Conservation (phyloP, 331 rosid genomes). For the Malus hybrid region DNA sequence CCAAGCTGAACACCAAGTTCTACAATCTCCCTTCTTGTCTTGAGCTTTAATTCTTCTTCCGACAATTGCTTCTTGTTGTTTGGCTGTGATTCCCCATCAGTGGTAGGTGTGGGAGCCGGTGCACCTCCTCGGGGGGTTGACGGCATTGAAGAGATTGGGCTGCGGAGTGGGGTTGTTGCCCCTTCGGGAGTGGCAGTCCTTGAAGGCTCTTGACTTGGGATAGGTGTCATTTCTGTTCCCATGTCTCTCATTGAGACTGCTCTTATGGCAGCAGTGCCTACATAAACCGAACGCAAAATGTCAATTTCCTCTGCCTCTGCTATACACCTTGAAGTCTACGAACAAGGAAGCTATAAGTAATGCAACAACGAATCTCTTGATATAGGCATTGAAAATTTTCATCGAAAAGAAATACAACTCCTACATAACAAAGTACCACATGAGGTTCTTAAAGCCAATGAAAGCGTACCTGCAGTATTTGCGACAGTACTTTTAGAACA, state of each 20-base stretch:
- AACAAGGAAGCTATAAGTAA: neutral
- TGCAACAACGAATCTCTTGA: neutral
- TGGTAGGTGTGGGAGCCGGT: slow-evolving; percentile 62
- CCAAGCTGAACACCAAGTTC: slow-evolving; percentile 96
- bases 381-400: neutral
- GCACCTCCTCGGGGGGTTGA: slow-evolving; percentile 79
- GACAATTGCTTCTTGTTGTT: slow-evolving; percentile 42
- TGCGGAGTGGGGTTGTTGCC: slow-evolving; percentile 75
- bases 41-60: slow-evolving; percentile 78
- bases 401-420: neutral
- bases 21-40: slow-evolving; percentile 85
- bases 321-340: neutral
- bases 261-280: slow-evolving; percentile 64
- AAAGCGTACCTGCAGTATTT: slow-evolving; percentile 46
- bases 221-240: slow-evolving; percentile 99
- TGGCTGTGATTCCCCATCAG: slow-evolving; percentile 23
- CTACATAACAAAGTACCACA: neutral
- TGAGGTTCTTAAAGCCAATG: neutral
- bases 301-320: neutral
- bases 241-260: slow-evolving; percentile 96
- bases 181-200: slow-evolving; percentile 83
- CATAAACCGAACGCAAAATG: neutral
- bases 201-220: slow-evolving; percentile 89
- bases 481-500: slow-evolving; percentile 28
- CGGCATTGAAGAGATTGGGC: slow-evolving; percentile 75